These are phyloP conservation scores for Trichoderma sp. DNA, from an alignment of 2,329 filamentous ascomycete species.

Conservation along the genomic window DNA sequence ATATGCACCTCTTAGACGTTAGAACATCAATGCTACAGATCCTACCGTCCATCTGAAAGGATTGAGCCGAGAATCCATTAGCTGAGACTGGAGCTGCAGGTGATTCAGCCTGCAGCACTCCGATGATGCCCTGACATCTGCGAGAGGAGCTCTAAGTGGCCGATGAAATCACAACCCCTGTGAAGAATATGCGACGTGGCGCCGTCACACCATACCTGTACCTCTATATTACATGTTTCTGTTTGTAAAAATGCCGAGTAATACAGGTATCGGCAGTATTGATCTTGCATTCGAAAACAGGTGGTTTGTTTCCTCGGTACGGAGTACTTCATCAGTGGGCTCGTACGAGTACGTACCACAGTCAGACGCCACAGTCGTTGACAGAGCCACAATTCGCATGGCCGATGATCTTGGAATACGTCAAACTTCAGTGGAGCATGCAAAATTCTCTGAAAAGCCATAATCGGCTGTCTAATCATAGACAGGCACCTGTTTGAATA, in stretches of 20 bases:
- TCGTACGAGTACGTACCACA: background rate
- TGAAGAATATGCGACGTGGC: background rate
- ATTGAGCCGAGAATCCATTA: background rate
- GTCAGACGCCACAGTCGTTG: slow-evolving; percentile 15
- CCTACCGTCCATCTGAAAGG: background rate
- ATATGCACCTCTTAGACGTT: background rate
- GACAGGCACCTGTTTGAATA: background rate
- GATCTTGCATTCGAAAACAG: background rate
- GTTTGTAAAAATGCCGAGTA: background rate
- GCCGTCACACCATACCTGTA: background rate
- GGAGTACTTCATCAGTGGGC: background rate
- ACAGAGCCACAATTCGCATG: background rate
- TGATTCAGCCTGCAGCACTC: slow-evolving; percentile 3
- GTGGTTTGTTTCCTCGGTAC: background rate
- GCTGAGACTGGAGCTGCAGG: background rate
- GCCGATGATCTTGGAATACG: background rate
- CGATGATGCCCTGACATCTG: background rate
- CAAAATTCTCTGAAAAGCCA: background rate
- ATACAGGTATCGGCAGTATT: background rate
- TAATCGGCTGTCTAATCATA: background rate
- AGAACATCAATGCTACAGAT: background rate
- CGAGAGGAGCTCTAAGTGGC: background rate
- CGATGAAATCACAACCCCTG: background rate
- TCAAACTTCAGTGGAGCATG: background rate
- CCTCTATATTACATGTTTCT: background rate